Conservation (phyloP, 2,329 filamentous ascomycete species). For the Echinosphaeria canescens region DNA sequence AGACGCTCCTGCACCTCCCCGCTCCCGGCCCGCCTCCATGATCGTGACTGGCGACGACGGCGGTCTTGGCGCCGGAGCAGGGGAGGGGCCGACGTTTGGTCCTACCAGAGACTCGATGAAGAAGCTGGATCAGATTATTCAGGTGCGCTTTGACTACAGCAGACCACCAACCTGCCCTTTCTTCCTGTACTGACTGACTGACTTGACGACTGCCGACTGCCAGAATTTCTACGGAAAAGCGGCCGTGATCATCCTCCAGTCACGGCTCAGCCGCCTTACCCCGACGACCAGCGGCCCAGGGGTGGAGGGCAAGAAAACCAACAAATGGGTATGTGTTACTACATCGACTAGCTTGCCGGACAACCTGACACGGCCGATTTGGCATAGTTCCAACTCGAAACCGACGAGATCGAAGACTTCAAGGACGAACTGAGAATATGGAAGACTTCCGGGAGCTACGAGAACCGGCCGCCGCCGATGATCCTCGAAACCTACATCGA, state of each 20-base stretch:
- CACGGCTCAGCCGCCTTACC: constrained; percentile 55
- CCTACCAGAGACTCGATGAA: constrained; percentile 45
- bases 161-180: no score
- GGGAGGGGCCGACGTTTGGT: constrained; percentile 12
- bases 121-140: constrained; percentile 85
- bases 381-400: constrained; percentile 93
- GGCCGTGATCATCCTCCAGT: constrained; percentile 63
- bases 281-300: constrained; percentile 27
- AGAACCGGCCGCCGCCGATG: constrained; percentile 60
- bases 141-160: constrained; percentile 27
- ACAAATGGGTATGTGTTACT: constrained; percentile 56
- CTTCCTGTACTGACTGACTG: no score
- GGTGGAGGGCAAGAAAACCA: constrained; percentile 34
- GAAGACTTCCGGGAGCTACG: constrained; percentile 58
- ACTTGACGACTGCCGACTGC: constrained; percentile 2
- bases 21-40: constrained; percentile 20
- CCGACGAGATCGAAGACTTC: constrained; percentile 82
- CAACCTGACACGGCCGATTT: constrained; percentile 3
- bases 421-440: constrained; percentile 61
- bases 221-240: constrained; percentile 88
- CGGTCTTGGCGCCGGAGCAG: constrained; percentile 16
- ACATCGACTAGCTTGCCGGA: neutral
- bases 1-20: constrained; percentile 27
- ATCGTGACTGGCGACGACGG: constrained; percentile 14
- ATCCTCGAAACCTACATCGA: constrained; percentile 85